Evolutionary conservation across 768 basidiomycete genomes (phyloP).

Genomic region (Porpolomopsis calyptriformis): DNA sequence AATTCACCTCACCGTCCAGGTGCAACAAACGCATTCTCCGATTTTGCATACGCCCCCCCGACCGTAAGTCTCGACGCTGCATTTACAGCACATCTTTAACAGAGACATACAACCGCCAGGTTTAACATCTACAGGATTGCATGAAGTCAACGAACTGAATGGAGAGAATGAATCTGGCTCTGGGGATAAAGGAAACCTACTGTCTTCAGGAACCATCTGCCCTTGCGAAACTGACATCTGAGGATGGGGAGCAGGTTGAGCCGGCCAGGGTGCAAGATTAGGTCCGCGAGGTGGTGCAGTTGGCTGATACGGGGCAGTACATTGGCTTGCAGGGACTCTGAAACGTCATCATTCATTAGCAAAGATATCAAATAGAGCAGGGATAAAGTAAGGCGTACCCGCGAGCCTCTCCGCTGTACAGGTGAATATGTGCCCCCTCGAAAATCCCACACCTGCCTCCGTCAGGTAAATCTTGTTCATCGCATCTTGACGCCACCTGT

Average conservation of each 20-base stretch:
- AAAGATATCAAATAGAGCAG: background rate
- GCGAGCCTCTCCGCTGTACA: constrained; percentile 5
- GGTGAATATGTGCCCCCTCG: constrained; percentile 6
- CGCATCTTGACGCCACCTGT: background rate
- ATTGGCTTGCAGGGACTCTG: constrained; percentile 6
- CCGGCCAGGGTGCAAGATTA: background rate
- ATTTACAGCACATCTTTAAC: background rate
- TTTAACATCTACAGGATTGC: too few relatives aligned
- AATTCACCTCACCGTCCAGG: background rate
- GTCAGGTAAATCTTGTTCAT: constrained; percentile 6
- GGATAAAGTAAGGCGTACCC: background rate
- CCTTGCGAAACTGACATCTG: background rate
- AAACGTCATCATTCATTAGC: background rate
- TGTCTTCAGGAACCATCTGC: background rate
- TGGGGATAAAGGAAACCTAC: background rate
- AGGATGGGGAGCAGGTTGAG: constrained; percentile 1
- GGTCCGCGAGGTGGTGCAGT: background rate
- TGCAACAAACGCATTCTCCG: background rate
- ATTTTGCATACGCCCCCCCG: background rate
- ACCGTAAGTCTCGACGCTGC: background rate
- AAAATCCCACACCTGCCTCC: constrained; percentile 6
- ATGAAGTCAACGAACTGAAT: too few relatives aligned
- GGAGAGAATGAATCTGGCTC: background rate
- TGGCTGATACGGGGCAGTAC: constrained; percentile 5
- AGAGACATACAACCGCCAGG: background rate